phyloP scores from a whole-genome alignment of 352 stramenopile genomes.

The Blastocystis sp. region DNA sequence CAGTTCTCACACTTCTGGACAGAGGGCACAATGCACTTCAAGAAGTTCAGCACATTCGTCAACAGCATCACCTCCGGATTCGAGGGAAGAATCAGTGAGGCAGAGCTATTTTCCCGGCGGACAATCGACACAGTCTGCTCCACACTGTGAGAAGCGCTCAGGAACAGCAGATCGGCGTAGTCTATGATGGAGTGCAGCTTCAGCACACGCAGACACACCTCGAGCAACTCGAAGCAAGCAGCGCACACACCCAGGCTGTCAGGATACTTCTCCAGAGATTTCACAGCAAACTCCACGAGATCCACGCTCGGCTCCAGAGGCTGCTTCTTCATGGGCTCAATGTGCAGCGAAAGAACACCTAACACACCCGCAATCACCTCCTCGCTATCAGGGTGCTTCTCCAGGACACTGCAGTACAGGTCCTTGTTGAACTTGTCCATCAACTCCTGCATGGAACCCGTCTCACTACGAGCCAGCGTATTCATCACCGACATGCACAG shows the following conservation, averaged over 20 bases:
- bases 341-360: conserved; percentile 2
- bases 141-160: not conserved
- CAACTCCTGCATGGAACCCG: conserved; percentile 6
- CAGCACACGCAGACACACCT: not conserved
- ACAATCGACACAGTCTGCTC: not conserved
- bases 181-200: not conserved
- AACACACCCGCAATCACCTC: not conserved
- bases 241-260: not conserved
- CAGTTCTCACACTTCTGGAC: not conserved
- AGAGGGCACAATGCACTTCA: not conserved
- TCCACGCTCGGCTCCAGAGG: not conserved
- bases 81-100: not conserved
- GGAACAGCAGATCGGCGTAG: not conserved
- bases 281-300: not conserved
- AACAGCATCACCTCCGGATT: conserved; percentile 14
- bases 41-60: not conserved
- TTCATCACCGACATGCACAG: conserved; percentile 24
- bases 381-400: not conserved
- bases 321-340: conserved; percentile 22
- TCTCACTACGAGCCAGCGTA: not conserved
- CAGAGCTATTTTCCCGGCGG: not conserved
- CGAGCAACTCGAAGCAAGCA: conserved; percentile 33
- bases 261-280: not conserved
- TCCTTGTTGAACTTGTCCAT: not conserved
- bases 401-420: conserved; percentile 9